phyloP scores from a whole-genome alignment of 306 rosid genomes.

The Argentina anserina region DNA sequence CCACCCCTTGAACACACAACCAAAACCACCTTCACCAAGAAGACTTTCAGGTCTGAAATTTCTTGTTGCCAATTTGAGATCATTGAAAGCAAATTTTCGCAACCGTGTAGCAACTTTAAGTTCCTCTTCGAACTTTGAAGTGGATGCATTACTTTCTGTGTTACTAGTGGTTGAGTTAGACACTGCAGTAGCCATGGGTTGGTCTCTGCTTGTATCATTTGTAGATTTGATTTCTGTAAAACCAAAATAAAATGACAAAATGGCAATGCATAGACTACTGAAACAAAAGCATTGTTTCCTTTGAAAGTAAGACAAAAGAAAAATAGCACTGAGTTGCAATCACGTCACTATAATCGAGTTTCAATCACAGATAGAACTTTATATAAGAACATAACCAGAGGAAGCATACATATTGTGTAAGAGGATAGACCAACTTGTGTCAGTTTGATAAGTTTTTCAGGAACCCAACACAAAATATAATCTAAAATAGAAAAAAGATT shows the following conservation, averaged over 20 bases:
- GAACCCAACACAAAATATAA: not conserved
- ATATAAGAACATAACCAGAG: not conserved
- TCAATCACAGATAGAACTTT: not conserved
- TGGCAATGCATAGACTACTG: slow-evolving; percentile 8
- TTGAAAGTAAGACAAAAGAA: not conserved
- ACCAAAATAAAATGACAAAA: not conserved
- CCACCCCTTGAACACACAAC: slow-evolving; percentile 99
- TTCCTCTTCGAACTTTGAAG: slow-evolving; percentile 86
- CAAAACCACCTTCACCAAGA: slow-evolving; percentile 99
- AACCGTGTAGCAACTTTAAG: slow-evolving; percentile 89
- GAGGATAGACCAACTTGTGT: not conserved
- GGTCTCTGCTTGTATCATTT: slow-evolving; percentile 72
- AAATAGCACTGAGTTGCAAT: not conserved
- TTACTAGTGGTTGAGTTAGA: slow-evolving; percentile 83
- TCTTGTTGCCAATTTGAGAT: slow-evolving; percentile 91
- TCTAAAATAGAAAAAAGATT: not conserved
- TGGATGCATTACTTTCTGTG: slow-evolving; percentile 86
- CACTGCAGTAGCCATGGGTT: slow-evolving; percentile 60
- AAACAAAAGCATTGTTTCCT: not conserved
- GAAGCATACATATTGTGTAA: not conserved
- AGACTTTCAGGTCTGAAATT: slow-evolving; percentile 98
- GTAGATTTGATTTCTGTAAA: slow-evolving; percentile 69
- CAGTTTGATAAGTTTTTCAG: not conserved
- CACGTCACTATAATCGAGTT: not conserved
- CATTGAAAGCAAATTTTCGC: slow-evolving; percentile 76